Evolutionary conservation across 352 stramenopile genomes (phyloP), one percentile per base, ranked within the genome.

Genomic region (Pythium sukuiense): DNA sequence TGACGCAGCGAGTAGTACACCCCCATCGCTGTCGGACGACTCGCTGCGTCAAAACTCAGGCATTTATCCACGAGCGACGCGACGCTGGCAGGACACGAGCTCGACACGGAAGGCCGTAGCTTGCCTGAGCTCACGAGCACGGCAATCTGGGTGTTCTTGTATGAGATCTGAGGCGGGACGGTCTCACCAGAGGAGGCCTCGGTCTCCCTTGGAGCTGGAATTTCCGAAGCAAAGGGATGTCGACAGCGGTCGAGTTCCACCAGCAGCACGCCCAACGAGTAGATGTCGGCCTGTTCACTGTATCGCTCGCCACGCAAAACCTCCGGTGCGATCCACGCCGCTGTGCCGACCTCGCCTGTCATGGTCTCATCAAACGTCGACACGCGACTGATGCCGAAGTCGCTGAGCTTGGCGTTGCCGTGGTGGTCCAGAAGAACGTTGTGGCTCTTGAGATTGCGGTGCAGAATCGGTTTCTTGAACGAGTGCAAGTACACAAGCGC

Each of bases 221-320:
- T 43, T 16, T 43, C 37, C 9, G 37, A 12, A 43, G 37, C 4
- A 49, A 66, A 70, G n/a, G 57, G 64, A 49, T 61, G 64, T 16
- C 18, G 12, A 8, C 55, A 48, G 13, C 60, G 73, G 59, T 76
- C 70, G 29, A 76, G 29, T 46, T 76, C 70, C 12, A 69, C 64
- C 14, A 76, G 37, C 16, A 76, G 9, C 14, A 76, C 65, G 13
- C 70, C 70, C 18, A 76, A 58, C 39, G 65, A 73, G 59, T 76
- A 76, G 29, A 76, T 73, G 33, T 76, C 70, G n/a, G 70, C 70
- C 65, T 73, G 70, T 41, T 69, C 61, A 33, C 56, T 65, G 57
- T 76, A 76, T 16, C 70, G 70, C 35, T 70, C 54, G 37, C 70
- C 70, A 26, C 65, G 65, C 6, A 76, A 33, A 2, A 76, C 55